These are phyloP conservation scores for Crinitomyces ghanaensis DNA, from an alignment of 805 yeast species.

Conservation along the genomic window DNA sequence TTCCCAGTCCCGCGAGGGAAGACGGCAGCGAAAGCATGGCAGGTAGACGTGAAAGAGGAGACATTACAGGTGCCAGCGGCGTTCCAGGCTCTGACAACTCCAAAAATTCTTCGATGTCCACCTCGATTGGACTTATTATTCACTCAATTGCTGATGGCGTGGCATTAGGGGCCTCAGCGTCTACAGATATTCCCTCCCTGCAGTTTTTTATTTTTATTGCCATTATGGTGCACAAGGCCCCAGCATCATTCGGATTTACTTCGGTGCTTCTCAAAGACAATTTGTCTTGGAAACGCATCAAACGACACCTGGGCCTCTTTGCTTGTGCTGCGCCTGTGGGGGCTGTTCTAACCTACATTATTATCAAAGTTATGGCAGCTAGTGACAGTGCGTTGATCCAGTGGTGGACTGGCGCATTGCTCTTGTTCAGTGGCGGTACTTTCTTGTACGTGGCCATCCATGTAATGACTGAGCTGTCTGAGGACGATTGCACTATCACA, in stretches of 20 bases:
- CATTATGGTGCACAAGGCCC: constrained; percentile 59
- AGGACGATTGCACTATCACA: constrained; percentile 4
- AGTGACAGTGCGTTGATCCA: constrained; percentile 17
- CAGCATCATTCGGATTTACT: constrained; percentile 59
- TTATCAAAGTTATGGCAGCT: constrained; percentile 21
- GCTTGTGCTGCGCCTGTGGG: constrained; percentile 51
- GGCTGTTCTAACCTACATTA: constrained; percentile 39
- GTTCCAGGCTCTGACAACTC: background rate
- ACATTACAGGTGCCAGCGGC: constrained; percentile 1
- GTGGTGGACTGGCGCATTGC: constrained; percentile 38
- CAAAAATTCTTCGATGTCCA: constrained; percentile 27
- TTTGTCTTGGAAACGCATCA: constrained; percentile 24
- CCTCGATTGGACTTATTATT: constrained; percentile 50
- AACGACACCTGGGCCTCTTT: constrained; percentile 41
- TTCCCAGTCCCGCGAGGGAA: constrained; percentile 5
- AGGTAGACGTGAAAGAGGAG: constrained; percentile 1
- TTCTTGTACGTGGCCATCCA: constrained; percentile 62
- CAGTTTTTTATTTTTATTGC: constrained; percentile 43
- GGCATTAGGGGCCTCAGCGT: constrained; percentile 51
- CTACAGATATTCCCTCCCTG: constrained; percentile 29
- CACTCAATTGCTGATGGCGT: constrained; percentile 68
- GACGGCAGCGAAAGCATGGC: constrained; percentile 1
- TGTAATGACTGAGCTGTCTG: constrained; percentile 34
- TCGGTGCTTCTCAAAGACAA: constrained; percentile 39
- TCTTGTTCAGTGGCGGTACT: constrained; percentile 61